Evolutionary conservation across 768 basidiomycete species (phyloP).

Genomic region (Cyclocybe cylindracea): DNA sequence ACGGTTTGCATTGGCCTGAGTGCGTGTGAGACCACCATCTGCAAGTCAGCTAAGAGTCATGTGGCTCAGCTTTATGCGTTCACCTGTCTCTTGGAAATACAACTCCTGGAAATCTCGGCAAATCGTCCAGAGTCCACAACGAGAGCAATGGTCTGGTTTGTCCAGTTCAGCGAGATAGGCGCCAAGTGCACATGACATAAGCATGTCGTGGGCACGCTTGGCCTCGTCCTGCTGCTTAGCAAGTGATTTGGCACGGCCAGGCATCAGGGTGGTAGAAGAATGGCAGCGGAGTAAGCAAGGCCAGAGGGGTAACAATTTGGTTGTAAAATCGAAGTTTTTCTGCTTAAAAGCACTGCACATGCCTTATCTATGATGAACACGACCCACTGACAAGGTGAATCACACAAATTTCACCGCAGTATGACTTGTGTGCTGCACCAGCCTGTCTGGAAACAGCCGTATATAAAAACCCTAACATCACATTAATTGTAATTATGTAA

Average conservation of each 20-base stretch:
- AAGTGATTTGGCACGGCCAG: constrained; percentile 2
- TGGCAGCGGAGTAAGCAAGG: background rate
- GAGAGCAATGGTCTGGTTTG: background rate
- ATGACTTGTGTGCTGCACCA: too few species aligned
- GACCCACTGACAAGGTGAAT: too few species aligned
- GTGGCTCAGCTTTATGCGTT: constrained; percentile 2
- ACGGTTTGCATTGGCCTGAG: constrained; percentile 1
- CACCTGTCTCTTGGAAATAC: background rate
- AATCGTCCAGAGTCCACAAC: constrained; percentile 1
- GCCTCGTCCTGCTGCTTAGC: background rate
- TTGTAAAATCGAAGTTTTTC: background rate
- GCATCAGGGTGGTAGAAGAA: background rate
- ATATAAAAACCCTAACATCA: too few species aligned
- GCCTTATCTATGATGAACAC: background rate
- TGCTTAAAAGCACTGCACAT: background rate
- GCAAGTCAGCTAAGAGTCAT: constrained; percentile 1
- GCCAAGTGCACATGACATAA: constrained; percentile 3
- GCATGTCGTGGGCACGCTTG: background rate
- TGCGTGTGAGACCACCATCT: constrained; percentile 1
- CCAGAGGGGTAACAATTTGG: background rate
- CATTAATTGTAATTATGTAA: too few species aligned
- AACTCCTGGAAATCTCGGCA: background rate
- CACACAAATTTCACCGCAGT: too few species aligned
- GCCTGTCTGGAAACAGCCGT: too few species aligned
- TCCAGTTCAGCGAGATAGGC: constrained; percentile 4